Evolutionary conservation across 2,329 filamentous ascomycete species (phyloP).

Genomic region (Xylariaceae sp.): DNA sequence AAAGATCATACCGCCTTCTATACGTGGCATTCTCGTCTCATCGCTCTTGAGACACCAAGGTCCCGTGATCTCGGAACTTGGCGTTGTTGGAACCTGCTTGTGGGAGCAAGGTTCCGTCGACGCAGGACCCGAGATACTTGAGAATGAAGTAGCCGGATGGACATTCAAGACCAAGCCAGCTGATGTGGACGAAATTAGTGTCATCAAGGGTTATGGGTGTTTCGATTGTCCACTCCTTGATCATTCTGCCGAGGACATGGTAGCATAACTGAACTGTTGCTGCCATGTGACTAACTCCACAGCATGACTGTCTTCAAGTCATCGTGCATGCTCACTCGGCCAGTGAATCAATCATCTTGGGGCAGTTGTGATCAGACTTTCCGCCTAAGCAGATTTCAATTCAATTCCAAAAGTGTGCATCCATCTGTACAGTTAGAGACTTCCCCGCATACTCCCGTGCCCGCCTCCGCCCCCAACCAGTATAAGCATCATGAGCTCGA

Average conservation of each 20-base stretch:
- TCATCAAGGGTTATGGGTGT: constrained; percentile 41
- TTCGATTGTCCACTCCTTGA: constrained; percentile 35
- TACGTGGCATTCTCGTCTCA: constrained; percentile 30
- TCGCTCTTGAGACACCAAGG: constrained; percentile 28
- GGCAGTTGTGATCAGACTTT: no score
- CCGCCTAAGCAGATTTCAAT: no score
- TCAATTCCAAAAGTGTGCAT: no score
- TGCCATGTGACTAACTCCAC: no score
- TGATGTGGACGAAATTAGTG: constrained; percentile 39
- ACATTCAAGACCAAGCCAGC: constrained; percentile 39
- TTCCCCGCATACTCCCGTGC: no score
- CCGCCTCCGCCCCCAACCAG: no score
- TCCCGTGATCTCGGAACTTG: constrained; percentile 37
- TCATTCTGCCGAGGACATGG: neutral
- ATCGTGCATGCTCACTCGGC: no score
- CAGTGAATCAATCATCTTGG: no score
- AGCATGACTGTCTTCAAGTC: no score
- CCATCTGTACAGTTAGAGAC: no score
- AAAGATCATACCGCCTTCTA: constrained; percentile 30
- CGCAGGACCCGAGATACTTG: constrained; percentile 23
- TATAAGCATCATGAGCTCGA: no score
- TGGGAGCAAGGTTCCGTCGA: constrained; percentile 24
- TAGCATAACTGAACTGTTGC: no score
- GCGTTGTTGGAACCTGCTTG: constrained; percentile 35
- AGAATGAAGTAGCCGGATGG: constrained; percentile 33